These are phyloP conservation scores for Trichoderma afroharzianum DNA, from an alignment of 2,329 filamentous ascomycete species.

Conservation along the genomic window DNA sequence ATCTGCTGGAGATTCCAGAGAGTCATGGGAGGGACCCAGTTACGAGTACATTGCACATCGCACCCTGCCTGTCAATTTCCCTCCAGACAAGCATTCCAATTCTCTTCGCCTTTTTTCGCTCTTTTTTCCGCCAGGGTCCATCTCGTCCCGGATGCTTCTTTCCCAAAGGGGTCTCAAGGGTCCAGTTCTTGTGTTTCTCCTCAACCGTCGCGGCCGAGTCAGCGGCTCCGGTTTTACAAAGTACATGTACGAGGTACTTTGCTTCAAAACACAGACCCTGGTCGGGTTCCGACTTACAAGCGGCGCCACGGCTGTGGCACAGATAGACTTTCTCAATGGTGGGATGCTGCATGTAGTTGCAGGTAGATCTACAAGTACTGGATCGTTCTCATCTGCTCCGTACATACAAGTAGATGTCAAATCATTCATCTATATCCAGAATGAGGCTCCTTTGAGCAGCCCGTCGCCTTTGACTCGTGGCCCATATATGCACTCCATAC, in stretches of 20 bases:
- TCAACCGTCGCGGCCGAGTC: slow-evolving; percentile 3
- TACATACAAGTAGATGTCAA: neutral
- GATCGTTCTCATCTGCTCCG: neutral
- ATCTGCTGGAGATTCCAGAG: neutral
- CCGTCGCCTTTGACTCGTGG: neutral
- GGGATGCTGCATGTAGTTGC: neutral
- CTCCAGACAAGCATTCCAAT: neutral
- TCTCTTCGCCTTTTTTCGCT: neutral
- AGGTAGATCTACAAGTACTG: neutral
- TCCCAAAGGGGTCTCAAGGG: neutral
- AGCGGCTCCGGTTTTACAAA: neutral
- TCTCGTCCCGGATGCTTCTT: neutral
- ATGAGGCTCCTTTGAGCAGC: neutral
- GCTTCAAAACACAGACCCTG: neutral
- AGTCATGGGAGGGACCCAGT: neutral
- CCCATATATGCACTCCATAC: neutral
- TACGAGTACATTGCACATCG: neutral
- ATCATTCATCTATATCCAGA: neutral
- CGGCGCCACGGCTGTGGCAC: neutral
- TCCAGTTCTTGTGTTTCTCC: neutral
- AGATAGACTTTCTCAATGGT: neutral
- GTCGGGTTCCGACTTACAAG: neutral
- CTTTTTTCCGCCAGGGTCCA: neutral
- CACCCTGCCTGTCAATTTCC: neutral
- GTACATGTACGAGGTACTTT: neutral